phyloP scores from a whole-genome alignment of 345 rosid genomes.

The Brassica nigra region DNA sequence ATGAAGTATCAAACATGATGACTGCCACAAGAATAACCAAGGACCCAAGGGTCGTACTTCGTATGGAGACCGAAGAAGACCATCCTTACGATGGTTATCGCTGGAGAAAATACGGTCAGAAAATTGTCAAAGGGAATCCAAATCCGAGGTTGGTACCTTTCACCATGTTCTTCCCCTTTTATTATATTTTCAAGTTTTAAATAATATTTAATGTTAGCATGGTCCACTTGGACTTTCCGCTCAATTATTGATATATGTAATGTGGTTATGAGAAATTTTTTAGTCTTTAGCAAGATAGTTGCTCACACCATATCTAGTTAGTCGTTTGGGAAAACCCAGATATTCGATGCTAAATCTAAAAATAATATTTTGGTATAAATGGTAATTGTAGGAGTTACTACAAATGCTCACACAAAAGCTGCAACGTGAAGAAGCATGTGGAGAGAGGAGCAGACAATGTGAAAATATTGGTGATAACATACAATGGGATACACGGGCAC shows the following conservation, averaged over 20 bases:
- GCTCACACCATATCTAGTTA: neutral
- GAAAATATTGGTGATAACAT: slow-evolving; percentile 8
- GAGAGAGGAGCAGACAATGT: slow-evolving; percentile 40
- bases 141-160: slow-evolving; percentile 35
- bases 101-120: slow-evolving; percentile 41
- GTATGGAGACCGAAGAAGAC: slow-evolving; percentile 23
- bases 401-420: slow-evolving; percentile 17
- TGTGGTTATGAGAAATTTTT: neutral
- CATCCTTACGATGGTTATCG: slow-evolving; percentile 29
- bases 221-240: neutral
- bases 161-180: neutral
- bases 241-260: neutral
- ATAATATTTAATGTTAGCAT: neutral
- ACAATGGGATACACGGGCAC: slow-evolving; percentile 33
- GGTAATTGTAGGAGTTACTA: slow-evolving; percentile 32
- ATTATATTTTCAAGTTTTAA: neutral
- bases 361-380: neutral
- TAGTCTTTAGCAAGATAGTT: neutral
- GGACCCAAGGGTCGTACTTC: slow-evolving; percentile 16
- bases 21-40: slow-evolving; percentile 21
- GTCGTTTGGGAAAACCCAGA: neutral
- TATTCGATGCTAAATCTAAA: neutral
- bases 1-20: slow-evolving; percentile 14
- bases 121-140: slow-evolving; percentile 34
- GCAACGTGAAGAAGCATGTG: slow-evolving; percentile 36